Percentiles rank a stretch among this genome's conserved stretches.
phyloP scores from a whole-genome alignment of 2,329 filamentous ascomycete species.

The Cercospora sp. region DNA sequence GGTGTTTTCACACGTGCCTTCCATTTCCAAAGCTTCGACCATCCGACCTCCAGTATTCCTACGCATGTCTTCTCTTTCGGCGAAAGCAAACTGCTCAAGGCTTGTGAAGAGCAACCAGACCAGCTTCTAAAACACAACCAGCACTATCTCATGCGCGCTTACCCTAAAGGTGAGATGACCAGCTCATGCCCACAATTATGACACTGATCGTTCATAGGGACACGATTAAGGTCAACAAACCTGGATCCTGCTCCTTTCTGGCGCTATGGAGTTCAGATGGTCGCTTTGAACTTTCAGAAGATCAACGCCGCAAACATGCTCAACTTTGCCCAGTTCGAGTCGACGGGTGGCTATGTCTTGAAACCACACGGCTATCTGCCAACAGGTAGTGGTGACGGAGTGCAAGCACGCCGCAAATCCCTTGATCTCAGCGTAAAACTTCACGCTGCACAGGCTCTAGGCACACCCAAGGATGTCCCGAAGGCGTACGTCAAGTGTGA shows the following conservation, averaged over 20 bases:
- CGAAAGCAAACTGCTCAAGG: constrained; percentile 65
- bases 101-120: constrained; percentile 55
- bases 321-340: constrained; percentile 87
- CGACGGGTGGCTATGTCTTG: constrained; percentile 77
- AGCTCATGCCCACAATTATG: not conserved
- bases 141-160: constrained; percentile 80
- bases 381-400: constrained; percentile 22
- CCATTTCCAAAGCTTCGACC: constrained; percentile 71
- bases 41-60: constrained; percentile 58
- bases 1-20: constrained; percentile 87
- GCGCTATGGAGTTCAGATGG: constrained; percentile 82
- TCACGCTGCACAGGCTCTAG: constrained; percentile 72
- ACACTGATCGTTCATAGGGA: constrained; percentile 48
- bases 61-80: constrained; percentile 66
- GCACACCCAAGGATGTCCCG: constrained; percentile 55
- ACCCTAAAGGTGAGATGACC: constrained; percentile 59
- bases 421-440: constrained; percentile 71
- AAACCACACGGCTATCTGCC: constrained; percentile 75
- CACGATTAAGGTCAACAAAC: constrained; percentile 81
- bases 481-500: constrained; percentile 77
- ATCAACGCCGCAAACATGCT: constrained; percentile 94
- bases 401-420: constrained; percentile 25
- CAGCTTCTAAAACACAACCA: constrained; percentile 79
- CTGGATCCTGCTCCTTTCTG: constrained; percentile 82
- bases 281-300: constrained; percentile 91